phyloP scores from a whole-genome alignment of 2,329 filamentous ascomycete species.

The Claviceps sp. region DNA sequence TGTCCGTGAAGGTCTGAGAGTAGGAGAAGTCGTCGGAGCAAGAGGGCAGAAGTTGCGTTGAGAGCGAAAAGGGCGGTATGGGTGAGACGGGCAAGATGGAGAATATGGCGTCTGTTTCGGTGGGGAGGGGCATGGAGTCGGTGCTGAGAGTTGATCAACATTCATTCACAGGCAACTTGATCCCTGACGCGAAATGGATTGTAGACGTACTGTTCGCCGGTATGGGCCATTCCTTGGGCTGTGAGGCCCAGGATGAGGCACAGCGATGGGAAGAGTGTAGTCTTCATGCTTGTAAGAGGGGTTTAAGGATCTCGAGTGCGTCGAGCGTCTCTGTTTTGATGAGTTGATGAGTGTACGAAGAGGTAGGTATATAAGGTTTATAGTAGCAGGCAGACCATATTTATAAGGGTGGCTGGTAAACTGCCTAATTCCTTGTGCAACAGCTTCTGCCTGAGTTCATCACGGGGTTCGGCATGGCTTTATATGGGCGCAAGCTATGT shows the following conservation, averaged over 20 bases:
- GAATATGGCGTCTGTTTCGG: neutral
- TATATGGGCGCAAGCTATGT: no score
- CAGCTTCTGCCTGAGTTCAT: no score
- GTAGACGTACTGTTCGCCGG: neutral
- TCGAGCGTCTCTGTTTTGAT: no score
- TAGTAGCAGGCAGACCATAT: no score
- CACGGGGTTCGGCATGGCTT: no score
- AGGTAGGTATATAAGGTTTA: no score
- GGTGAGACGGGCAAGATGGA: constrained; percentile 3
- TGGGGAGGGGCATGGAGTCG: constrained; percentile 1
- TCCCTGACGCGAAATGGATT: no score
- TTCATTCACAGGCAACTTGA: no score
- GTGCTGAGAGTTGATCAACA: neutral
- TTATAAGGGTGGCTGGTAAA: no score
- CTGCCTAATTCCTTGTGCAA: no score
- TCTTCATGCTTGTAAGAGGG: neutral
- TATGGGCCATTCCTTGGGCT: neutral
- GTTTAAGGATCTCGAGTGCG: neutral
- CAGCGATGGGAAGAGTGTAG: neutral
- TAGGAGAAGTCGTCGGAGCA: neutral
- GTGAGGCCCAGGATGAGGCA: neutral
- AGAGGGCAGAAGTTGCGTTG: neutral
- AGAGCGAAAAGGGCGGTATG: neutral
- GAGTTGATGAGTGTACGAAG: no score
- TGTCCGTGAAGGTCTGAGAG: no score